Evolutionary conservation across 2,329 filamentous ascomycete species (phyloP).

Genomic region (Dothiorella sarmentorum): DNA sequence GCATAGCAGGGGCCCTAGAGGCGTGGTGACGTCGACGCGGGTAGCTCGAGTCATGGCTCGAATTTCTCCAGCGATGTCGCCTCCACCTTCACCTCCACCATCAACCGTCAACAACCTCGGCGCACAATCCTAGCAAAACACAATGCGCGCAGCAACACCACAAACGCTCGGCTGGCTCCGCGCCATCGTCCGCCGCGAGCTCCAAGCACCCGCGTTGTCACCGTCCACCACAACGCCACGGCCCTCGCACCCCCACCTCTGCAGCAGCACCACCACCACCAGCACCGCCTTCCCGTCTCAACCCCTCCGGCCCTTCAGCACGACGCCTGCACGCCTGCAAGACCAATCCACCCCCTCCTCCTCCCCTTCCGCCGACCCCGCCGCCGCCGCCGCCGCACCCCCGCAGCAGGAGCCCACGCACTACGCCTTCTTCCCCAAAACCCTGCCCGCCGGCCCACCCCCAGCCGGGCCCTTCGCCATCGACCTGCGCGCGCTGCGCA

Average conservation of each 20-base stretch:
- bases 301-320: neutral
- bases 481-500: constrained; percentile 65
- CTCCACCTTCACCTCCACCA: neutral
- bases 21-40: constrained; percentile 4
- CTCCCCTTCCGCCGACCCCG: neutral
- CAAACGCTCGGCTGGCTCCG: constrained; percentile 28
- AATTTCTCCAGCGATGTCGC: constrained; percentile 12
- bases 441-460: constrained; percentile 73
- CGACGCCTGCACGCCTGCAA: neutral
- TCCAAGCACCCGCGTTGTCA: neutral
- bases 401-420: constrained; percentile 43
- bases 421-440: constrained; percentile 84
- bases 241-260: neutral
- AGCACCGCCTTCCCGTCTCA: too few relatives aligned
- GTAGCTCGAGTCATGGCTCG: constrained; percentile 9
- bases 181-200: constrained; percentile 23
- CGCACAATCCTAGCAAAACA: neutral
- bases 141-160: constrained; percentile 22
- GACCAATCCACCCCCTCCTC: neutral
- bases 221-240: neutral
- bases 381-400: neutral
- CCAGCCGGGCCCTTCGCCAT: constrained; percentile 73
- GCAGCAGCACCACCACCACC: neutral
- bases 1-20: neutral
- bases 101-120: neutral